Evolutionary conservation across 1,284 basidiomycete genomes (phyloP), one percentile per base, ranked within the genome.

Genomic region (Athelia sp.): DNA sequence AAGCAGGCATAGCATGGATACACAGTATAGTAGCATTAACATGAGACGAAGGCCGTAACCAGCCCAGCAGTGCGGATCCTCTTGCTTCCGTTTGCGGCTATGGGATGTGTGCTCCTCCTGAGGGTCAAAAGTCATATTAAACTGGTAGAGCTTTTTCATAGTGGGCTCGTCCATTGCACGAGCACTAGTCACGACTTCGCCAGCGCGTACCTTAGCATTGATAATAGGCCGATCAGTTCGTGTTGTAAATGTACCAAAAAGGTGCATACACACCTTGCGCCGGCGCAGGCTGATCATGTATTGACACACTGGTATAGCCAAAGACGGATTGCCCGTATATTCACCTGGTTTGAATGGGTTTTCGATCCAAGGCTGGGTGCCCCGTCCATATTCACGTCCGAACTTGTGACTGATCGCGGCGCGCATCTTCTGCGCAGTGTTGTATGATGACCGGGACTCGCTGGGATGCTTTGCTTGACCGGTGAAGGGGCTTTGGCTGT

Each of bases 351-450:
- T 22, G 4, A 49, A 40, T 19, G 60, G 49, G 38, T 48, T 57
- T 36, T 55, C 49, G 31, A 62, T 59, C 66, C 67, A 71, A 4
- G 58, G 53, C 15, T 55, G 24, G 4, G 48, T 55, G 3, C 67
- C 61, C 17, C 64, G 55, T 1, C 62, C 54, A 46, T 59, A 51
- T 19, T 64, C 18, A 6, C 53, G 56, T 1, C 65, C 64, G 50
- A 68, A 70, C 0, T 47, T 55, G 53, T 66, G 64, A 2, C 63
- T 67, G 46, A 60, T 58, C 1, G 62, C 53, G 9, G 67, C 66
- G 2, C 62, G 56, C 61, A 71, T 66, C 50, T 68, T 71, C 54
- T 68, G 64, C 0, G 63, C 66, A 59, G 67, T 60, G 3, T 54
- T 48, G 32, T 63, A 69, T 0, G 60, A 56, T n/a, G 45, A 52